phyloP scores from a whole-genome alignment of 2,329 filamentous ascomycete genomes.

The Amauroascus verrucosus region DNA sequence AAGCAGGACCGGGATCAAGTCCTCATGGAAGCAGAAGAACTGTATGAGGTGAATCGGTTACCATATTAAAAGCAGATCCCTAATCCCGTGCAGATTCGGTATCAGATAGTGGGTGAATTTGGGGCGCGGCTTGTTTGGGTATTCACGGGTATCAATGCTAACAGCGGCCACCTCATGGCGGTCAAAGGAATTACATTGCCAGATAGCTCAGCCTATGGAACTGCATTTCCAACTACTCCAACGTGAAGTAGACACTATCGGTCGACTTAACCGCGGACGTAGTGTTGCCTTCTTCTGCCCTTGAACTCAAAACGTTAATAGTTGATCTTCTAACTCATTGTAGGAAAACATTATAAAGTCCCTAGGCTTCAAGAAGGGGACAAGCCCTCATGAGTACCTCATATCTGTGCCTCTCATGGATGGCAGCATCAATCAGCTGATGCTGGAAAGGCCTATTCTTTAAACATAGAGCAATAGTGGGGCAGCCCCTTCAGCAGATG shows the following conservation, averaged over 20 bases:
- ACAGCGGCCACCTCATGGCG: constrained; percentile 11
- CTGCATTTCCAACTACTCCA: too few relatives aligned
- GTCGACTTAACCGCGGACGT: constrained; percentile 1
- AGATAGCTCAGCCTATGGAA: too few relatives aligned
- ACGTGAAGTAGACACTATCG: constrained; percentile 5
- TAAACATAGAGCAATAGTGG: background rate
- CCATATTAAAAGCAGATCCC: too few relatives aligned
- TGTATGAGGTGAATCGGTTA: too few relatives aligned
- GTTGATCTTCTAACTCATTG: background rate
- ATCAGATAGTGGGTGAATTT: too few relatives aligned
- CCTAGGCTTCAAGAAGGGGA: background rate
- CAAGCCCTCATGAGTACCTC: background rate
- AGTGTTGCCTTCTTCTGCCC: too few relatives aligned
- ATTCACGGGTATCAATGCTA: constrained; percentile 5
- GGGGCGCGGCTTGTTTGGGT: constrained; percentile 19
- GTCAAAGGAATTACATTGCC: constrained; percentile 15
- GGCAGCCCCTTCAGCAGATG: constrained; percentile 15
- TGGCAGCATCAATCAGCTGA: background rate
- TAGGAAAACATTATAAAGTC: background rate
- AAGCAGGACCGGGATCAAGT: too few relatives aligned
- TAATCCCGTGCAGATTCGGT: too few relatives aligned
- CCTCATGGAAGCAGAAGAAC: too few relatives aligned
- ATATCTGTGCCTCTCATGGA: constrained; percentile 10
- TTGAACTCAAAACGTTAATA: too few relatives aligned
- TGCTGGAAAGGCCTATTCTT: background rate